Base-by-base conservation (phyloP, 768 basidiomycete species). In the Tulasnella sp. region DNA sequence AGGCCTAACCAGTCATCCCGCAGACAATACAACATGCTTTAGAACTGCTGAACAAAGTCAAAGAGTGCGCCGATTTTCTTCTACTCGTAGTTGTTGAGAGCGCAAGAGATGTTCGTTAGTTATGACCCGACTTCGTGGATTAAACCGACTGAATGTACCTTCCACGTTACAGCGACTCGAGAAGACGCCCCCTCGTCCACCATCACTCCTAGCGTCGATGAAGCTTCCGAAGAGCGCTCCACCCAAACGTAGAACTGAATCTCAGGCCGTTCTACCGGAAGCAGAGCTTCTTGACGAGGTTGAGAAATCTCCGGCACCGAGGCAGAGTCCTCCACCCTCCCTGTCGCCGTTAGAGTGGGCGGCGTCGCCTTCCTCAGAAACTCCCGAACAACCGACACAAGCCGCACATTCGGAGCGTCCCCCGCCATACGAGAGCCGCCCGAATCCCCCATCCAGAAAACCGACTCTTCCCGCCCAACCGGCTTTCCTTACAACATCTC, bases 21-120 rank as follows among this genome's bases (percentile, higher is more conserved):
- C 75, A 86, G 86, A 85, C 83, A 81, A 82, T 92, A 4, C 89
- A 88, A 80, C 88, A 88, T 82, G 91, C 91, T 0, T 84, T 87
- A 73, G 85, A 85, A 79, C 83, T 93, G 77, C 80, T 92, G 69
- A 87, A 87, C 82, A 90, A 89, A 79, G 88, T 91, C 7, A 76
- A 79, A 72, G 78, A 77, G 40, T 72, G 78, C 74, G 57, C 26
- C 26, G 7, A 35, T 26, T 18, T 55, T 35, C 20, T 42, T 42
- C 15, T 37, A 40, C 29, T 29, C 37, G 81, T 81, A 1, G 86
- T 88, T 79, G 84, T 91, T 80, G 84, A 85, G 55, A 87, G 87
- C 3, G 85, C 90, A 0, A 87, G 90, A 72, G 85, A 89, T 83
- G 92, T 92, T 23, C 37, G 84, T 79, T 18, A 7, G 9, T 42